These are phyloP conservation scores for Didymosphaeria variabile DNA, from an alignment of 2,329 filamentous ascomycete species.

Conservation along the genomic window DNA sequence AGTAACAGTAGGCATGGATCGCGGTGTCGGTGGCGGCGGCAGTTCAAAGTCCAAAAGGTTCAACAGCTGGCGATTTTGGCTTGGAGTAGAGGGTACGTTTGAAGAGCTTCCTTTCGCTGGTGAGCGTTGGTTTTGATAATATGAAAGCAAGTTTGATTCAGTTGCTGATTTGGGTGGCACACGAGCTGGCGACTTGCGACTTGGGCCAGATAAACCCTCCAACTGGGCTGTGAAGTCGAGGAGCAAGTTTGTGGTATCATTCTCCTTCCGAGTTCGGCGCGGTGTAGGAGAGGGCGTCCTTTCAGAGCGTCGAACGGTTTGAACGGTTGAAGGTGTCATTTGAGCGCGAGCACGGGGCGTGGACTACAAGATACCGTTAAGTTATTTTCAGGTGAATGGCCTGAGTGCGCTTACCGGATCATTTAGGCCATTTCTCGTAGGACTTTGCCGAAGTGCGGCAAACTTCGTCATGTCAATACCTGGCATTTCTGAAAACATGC, in stretches of 20 bases:
- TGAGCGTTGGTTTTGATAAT: constrained; percentile 45
- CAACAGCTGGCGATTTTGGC: constrained; percentile 42
- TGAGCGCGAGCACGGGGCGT: constrained; percentile 49
- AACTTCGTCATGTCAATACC: constrained; percentile 80
- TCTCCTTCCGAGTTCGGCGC: constrained; percentile 58
- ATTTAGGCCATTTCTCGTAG: constrained; percentile 50
- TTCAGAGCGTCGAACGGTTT: constrained; percentile 56
- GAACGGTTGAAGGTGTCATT: constrained; percentile 61
- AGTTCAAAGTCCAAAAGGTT: constrained; percentile 83
- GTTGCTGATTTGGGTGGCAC: constrained; percentile 54
- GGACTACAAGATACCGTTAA: constrained; percentile 14
- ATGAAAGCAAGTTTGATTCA: constrained; percentile 60
- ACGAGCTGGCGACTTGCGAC: constrained; percentile 48
- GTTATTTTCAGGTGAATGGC: constrained; percentile 16
- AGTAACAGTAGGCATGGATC: constrained; percentile 89
- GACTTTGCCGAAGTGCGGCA: constrained; percentile 72
- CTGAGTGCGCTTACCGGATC: constrained; percentile 31
- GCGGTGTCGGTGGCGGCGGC: constrained; percentile 89
- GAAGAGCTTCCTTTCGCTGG: constrained; percentile 39
- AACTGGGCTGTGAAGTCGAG: constrained; percentile 88
- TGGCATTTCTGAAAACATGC: constrained; percentile 87
- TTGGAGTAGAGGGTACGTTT: constrained; percentile 41
- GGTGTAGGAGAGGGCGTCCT: constrained; percentile 63
- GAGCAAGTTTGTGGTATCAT: constrained; percentile 78
- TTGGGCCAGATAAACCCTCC: constrained; percentile 60